phyloP scores from a whole-genome alignment of 106 monocot species.

The Gastrodia elata region DNA sequence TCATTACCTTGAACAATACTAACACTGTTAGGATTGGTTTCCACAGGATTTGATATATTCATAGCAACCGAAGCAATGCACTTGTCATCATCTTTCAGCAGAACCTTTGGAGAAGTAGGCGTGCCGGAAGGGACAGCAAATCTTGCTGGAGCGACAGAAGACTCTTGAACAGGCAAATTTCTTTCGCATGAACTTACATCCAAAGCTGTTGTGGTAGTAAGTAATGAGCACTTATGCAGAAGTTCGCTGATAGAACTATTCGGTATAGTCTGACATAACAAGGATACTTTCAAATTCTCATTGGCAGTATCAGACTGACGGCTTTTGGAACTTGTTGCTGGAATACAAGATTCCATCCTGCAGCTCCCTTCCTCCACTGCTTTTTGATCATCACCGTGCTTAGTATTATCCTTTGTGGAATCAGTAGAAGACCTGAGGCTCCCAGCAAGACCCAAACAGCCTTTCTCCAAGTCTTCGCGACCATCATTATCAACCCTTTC shows the following conservation, averaged over 20 bases:
- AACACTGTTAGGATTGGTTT: constrained; percentile 13
- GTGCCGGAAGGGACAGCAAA: neutral
- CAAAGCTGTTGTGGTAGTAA: neutral
- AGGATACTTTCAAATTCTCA: neutral
- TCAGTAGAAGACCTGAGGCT: constrained; percentile 3
- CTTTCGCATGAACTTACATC: constrained; percentile 13
- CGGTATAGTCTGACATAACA: constrained; percentile 5
- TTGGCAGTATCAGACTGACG: constrained; percentile 7
- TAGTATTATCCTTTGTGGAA: neutral
- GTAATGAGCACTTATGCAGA: neutral
- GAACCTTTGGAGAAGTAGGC: neutral
- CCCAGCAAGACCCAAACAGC: neutral
- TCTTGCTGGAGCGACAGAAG: constrained; percentile 15
- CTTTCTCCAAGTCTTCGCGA: constrained; percentile 9
- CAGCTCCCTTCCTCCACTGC: neutral
- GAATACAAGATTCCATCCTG: constrained; percentile 5
- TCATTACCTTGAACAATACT: constrained; percentile 6
- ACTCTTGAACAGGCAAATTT: constrained; percentile 14
- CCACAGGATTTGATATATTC: neutral
- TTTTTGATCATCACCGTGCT: neutral
- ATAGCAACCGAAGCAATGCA: constrained; percentile 12
- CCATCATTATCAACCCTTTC: constrained; percentile 6
- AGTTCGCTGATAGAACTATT: neutral
- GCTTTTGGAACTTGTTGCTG: neutral
- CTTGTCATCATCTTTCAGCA: constrained; percentile 12